phyloP scores from a whole-genome alignment of 345 rosid species.

The Lenwebbia sp. region DNA sequence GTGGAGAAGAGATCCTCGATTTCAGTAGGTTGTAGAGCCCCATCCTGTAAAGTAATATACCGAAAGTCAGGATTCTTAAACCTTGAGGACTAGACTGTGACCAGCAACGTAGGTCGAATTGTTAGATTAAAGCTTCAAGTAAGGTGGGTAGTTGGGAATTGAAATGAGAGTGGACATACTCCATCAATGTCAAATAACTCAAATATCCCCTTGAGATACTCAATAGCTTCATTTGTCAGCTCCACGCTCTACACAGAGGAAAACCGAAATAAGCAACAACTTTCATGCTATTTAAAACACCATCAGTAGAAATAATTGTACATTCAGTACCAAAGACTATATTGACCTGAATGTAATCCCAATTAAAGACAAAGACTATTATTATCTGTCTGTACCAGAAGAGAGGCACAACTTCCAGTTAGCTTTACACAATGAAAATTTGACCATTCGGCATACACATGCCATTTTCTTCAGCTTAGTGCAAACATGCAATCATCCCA shows the following conservation, averaged over 20 bases:
- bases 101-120: background rate
- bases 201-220: constrained; percentile 62
- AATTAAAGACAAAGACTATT: no score
- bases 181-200: constrained; percentile 59
- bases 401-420: no score
- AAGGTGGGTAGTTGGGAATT: background rate
- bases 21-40: constrained; percentile 64
- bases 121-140: background rate
- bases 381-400: no score
- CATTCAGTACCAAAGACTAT: no score
- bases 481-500: background rate
- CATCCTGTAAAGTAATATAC: constrained; percentile 36
- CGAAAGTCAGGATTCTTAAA: background rate
- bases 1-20: constrained; percentile 89
- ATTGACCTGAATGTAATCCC: no score
- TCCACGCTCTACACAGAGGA: constrained; percentile 60
- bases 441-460: background rate
- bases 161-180: constrained; percentile 26
- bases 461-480: background rate
- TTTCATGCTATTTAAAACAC: background rate
- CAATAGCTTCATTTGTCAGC: constrained; percentile 73
- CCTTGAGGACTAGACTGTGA: background rate
- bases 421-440: background rate
- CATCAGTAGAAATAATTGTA: background rate
- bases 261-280: background rate